Evolutionary conservation across 1,139 yeast species (phyloP), one percentile per base, ranked within the genome.

Genomic region (Suhomyces taliae): DNA sequence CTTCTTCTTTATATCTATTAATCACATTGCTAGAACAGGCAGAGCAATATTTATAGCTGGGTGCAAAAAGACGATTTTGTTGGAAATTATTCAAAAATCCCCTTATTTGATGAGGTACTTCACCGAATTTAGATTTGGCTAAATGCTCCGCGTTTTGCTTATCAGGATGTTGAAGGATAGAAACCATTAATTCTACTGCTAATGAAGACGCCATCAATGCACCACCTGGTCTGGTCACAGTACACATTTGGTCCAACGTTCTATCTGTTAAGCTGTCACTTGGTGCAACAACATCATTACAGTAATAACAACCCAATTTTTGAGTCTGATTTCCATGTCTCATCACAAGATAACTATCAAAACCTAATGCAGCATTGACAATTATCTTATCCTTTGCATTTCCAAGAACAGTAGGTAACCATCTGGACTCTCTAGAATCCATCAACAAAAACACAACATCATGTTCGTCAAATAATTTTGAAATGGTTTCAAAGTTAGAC

Each of bases 261-360:
- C 96, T 74, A 59, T 90, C 95, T 0, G 89, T 77, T 14, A 89
- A 69, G 51, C 95, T 86, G 62, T 93, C 97, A 7, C 83, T 73
- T 0, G 99, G 99, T 0, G 97, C 97, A 41, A 90, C 91, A 8
- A 93, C 90, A 62, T 95, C 99, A 62, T 90, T 90, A 66, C 99
- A 93, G 64, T 85, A 93, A 67, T 93, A 93, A 64, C 99, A 93
- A 0, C 99, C 99, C 31, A 91, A 67, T 37, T 85, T 72, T 15
- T 54, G 54, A 1, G 47, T 43, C 11, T 61, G 40, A 33, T 75
- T 68, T 0, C 98, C 98, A 65, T 93, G 99, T 53, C 98, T 78
- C 93, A 93, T 87, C 0, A 91, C 98, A 44, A 95, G 72, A 61
- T 83, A 93, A 51, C 95, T 84, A 59, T 93, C 99, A 69, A 90